Evolutionary conservation across 2,329 filamentous ascomycete genomes (phyloP).

Genomic region (Amauroascus niger): DNA sequence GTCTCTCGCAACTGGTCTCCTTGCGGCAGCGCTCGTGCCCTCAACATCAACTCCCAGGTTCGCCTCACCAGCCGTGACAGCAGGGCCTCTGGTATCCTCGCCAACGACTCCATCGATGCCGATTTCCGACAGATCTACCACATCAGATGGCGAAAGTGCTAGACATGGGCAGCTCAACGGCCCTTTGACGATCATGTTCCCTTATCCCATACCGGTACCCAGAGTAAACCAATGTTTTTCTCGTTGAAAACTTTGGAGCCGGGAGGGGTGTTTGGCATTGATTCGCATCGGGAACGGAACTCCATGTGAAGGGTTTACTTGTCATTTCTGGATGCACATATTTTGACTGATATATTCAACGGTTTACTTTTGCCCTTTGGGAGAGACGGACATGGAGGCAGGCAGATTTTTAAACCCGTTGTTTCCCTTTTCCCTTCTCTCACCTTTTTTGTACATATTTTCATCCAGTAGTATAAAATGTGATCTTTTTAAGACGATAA

Average conservation of each 20-base stretch:
- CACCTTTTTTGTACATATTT: neutral
- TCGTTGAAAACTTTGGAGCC: neutral
- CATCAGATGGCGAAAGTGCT: slow-evolving; percentile 38
- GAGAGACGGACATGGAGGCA: slow-evolving; percentile 2
- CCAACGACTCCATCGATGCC: slow-evolving; percentile 41
- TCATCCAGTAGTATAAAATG: neutral
- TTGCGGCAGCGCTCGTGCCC: slow-evolving; percentile 40
- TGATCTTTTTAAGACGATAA: neutral
- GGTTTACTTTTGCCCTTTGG: neutral
- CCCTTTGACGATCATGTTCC: neutral
- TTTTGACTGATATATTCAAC: slow-evolving; percentile 1
- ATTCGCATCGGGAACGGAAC: neutral
- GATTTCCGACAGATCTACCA: slow-evolving; percentile 37
- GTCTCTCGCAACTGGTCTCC: slow-evolving; percentile 44
- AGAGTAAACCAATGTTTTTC: neutral
- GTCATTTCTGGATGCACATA: slow-evolving; percentile 5
- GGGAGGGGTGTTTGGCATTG: neutral
- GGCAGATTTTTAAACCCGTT: neutral
- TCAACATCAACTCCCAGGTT: slow-evolving; percentile 47
- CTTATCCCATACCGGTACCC: neutral
- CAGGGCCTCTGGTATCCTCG: slow-evolving; percentile 34
- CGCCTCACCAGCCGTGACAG: slow-evolving; percentile 30
- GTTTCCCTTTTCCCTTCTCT: neutral
- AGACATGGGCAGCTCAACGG: neutral
- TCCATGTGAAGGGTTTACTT: neutral